Conservation (phyloP, 148 eudicot species). For the Camellia japonica region DNA sequence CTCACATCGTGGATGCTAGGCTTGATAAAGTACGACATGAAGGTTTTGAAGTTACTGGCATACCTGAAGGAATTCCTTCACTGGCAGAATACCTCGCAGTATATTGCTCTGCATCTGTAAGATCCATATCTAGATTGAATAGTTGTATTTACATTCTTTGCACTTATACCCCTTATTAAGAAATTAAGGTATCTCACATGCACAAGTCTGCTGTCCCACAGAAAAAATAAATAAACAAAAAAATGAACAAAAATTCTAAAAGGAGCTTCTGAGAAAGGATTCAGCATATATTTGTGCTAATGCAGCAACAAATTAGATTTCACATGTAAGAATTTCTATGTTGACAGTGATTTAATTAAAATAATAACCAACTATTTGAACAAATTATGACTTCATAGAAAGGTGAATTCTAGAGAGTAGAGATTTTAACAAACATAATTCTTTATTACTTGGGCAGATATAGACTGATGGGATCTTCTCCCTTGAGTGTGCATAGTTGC, state of each 20-base stretch:
- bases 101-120: constrained; percentile 84
- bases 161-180: not conserved
- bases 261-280: not conserved
- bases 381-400: not conserved
- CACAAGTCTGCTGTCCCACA: not conserved
- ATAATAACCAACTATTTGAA: not conserved
- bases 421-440: not conserved
- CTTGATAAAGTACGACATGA: constrained; percentile 44
- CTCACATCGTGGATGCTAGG: constrained; percentile 52
- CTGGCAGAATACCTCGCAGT: constrained; percentile 75
- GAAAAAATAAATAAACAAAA: not conserved
- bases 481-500: not conserved
- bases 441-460: not conserved
- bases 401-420: not conserved
- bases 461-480: constrained; percentile 6
- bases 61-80: constrained; percentile 84
- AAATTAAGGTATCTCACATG: not conserved
- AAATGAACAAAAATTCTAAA: not conserved
- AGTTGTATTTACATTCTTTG: not conserved
- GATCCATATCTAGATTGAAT: constrained; percentile 15
- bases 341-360: not conserved
- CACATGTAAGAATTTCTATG: not conserved
- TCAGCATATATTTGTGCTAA: not conserved
- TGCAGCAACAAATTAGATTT: not conserved
- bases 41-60: constrained; percentile 64